Evolutionary conservation across 2,329 filamentous ascomycete genomes (phyloP).

Genomic region (Cephalotrichum gorgonifer): DNA sequence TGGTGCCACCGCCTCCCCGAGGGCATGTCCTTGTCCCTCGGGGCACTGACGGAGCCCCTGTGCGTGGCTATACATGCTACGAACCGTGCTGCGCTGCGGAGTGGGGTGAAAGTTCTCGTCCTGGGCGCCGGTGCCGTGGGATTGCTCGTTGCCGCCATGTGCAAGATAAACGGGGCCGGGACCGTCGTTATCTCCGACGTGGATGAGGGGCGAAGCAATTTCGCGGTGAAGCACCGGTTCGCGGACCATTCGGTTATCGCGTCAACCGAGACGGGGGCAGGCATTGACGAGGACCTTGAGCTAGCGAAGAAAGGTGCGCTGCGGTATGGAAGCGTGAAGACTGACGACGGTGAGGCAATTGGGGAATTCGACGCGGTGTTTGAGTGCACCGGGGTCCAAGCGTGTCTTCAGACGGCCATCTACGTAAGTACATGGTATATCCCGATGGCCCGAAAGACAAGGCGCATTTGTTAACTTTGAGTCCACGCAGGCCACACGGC

Average conservation of each 20-base stretch:
- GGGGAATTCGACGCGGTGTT: slow-evolving; percentile 59
- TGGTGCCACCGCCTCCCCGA: slow-evolving; percentile 47
- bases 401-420: slow-evolving; percentile 64
- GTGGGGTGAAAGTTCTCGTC: slow-evolving; percentile 35
- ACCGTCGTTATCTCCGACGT: slow-evolving; percentile 45
- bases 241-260: slow-evolving; percentile 42
- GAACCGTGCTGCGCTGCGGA: slow-evolving; percentile 29
- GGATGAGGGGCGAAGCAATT: slow-evolving; percentile 43
- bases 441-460: background rate
- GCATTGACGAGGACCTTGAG: slow-evolving; percentile 42
- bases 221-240: slow-evolving; percentile 45
- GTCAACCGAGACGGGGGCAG: slow-evolving; percentile 33
- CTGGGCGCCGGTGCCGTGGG: slow-evolving; percentile 54
- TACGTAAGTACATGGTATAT: slow-evolving; percentile 37
- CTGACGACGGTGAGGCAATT: slow-evolving; percentile 31
- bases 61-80: slow-evolving; percentile 49
- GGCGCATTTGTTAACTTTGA: background rate
- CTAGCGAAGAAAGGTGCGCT: too few species aligned
- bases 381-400: slow-evolving; percentile 71
- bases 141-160: slow-evolving; percentile 48
- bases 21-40: slow-evolving; percentile 36
- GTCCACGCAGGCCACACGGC: slow-evolving; percentile 37
- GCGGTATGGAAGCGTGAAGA: too few species aligned
- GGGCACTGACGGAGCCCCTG: slow-evolving; percentile 49
- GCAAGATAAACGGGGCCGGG: slow-evolving; percentile 31